phyloP scores from a whole-genome alignment of 768 basidiomycete species.

The Hebeloma cylindrosporum region DNA sequence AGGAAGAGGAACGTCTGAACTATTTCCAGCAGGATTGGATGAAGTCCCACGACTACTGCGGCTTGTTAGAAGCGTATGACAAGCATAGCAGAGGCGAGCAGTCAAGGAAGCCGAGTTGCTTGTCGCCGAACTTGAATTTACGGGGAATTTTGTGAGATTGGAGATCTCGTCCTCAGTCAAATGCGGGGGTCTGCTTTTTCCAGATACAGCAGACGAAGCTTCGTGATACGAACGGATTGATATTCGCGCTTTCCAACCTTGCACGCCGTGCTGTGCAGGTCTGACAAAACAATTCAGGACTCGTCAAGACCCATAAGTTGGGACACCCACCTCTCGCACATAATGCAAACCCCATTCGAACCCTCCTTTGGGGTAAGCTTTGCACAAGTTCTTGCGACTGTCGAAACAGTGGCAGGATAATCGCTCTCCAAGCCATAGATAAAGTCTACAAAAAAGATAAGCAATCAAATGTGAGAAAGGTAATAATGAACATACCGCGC shows the following conservation, averaged over 20 bases:
- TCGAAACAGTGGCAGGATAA: constrained; percentile 85
- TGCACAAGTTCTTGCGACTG: constrained; percentile 76
- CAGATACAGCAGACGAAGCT: constrained; percentile 22
- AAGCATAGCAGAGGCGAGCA: constrained; percentile 58
- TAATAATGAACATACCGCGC: constrained; percentile 48
- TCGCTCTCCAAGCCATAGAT: constrained; percentile 78
- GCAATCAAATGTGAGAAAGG: background rate
- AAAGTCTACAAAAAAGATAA: constrained; percentile 51
- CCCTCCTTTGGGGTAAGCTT: constrained; percentile 71
- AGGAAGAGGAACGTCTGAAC: constrained; percentile 32
- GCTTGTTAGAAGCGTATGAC: constrained; percentile 61
- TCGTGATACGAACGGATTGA: constrained; percentile 60
- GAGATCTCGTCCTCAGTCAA: constrained; percentile 21
- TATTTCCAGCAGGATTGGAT: constrained; percentile 10
- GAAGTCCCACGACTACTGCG: constrained; percentile 45
- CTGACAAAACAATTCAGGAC: constrained; percentile 32
- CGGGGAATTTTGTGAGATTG: constrained; percentile 15
- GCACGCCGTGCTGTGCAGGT: constrained; percentile 61
- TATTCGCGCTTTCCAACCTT: constrained; percentile 73
- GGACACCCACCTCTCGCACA: constrained; percentile 62
- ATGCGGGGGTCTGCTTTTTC: constrained; percentile 27
- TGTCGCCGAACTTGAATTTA: constrained; percentile 7
- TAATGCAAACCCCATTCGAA: constrained; percentile 47
- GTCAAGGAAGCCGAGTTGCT: constrained; percentile 32
- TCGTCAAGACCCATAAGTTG: background rate